Conservation (phyloP, 768 basidiomycete genomes). For the Cantharellus anzutake region DNA sequence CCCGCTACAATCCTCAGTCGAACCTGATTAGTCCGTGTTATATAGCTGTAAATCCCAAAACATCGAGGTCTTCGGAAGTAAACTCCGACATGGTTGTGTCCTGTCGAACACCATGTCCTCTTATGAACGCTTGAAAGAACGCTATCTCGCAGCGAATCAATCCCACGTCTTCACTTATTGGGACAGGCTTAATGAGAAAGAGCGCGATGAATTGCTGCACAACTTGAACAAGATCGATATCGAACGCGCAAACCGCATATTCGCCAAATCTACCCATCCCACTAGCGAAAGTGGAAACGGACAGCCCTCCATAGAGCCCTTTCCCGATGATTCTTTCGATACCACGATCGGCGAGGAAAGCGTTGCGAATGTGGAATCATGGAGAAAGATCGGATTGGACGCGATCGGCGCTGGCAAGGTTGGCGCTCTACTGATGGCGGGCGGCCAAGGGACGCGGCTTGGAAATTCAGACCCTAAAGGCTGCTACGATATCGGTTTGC, state of each 20-base stretch:
- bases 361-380: conserved; percentile 29
- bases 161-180: conserved; percentile 81
- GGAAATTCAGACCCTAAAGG: conserved; percentile 90
- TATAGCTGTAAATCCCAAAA: too few species aligned
- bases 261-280: conserved; percentile 48
- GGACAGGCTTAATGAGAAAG: conserved; percentile 41
- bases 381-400: conserved; percentile 59
- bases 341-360: conserved; percentile 38
- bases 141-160: conserved; percentile 69
- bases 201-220: conserved; percentile 39
- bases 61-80: too few species aligned
- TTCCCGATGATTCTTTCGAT: conserved; percentile 59
- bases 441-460: conserved; percentile 89
- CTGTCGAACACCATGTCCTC: neutral
- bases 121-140: conserved; percentile 13
- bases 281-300: conserved; percentile 21
- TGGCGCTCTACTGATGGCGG: conserved; percentile 94
- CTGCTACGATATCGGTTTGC: conserved; percentile 91
- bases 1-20: too few species aligned
- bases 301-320: conserved; percentile 47
- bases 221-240: conserved; percentile 76
- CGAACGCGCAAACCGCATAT: conserved; percentile 80
- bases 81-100: too few species aligned
- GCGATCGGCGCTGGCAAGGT: conserved; percentile 72
- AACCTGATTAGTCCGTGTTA: too few species aligned